These are phyloP conservation scores for Andrographis paniculata DNA, from an alignment of 305 asterid species.

Conservation along the genomic window DNA sequence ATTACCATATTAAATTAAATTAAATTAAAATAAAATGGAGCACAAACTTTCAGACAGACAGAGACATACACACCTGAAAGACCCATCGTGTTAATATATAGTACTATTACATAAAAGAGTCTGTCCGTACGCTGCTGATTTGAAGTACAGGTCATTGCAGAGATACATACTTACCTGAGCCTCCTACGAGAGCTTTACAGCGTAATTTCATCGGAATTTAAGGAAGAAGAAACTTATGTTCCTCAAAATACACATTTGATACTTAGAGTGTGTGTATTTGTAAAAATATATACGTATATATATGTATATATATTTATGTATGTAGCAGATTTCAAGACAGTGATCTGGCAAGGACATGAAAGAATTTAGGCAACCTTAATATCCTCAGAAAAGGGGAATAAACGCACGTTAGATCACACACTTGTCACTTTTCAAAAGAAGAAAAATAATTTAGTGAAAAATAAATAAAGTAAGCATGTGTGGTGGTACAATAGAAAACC, in stretches of 20 bases:
- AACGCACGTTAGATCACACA: neutral
- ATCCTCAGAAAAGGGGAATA: slow-evolving; percentile 1
- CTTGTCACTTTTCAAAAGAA: neutral
- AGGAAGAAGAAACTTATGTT: neutral
- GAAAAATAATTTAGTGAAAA: neutral
- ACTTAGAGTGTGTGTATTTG: neutral
- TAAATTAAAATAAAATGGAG: neutral
- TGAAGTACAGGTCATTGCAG: neutral
- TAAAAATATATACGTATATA: too few species aligned
- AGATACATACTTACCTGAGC: slow-evolving; percentile 4
- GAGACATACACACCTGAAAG: neutral
- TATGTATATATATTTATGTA: too few species aligned
- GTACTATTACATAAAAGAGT: neutral
- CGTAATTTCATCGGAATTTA: slow-evolving; percentile 1
- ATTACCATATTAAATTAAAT: neutral
- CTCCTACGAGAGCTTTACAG: slow-evolving; percentile 1
- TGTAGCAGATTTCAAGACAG: neutral
- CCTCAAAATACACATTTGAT: neutral
- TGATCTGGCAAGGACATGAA: neutral
- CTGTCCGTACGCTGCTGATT: neutral
- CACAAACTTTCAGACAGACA: slow-evolving; percentile 10
- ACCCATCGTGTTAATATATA: too few species aligned
- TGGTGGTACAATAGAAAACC: neutral
- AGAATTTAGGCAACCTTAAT: neutral
- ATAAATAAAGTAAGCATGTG: too few species aligned